Conservation (phyloP, 2,329 filamentous ascomycete genomes). For the Fusarium pseudoanthophilum region DNA sequence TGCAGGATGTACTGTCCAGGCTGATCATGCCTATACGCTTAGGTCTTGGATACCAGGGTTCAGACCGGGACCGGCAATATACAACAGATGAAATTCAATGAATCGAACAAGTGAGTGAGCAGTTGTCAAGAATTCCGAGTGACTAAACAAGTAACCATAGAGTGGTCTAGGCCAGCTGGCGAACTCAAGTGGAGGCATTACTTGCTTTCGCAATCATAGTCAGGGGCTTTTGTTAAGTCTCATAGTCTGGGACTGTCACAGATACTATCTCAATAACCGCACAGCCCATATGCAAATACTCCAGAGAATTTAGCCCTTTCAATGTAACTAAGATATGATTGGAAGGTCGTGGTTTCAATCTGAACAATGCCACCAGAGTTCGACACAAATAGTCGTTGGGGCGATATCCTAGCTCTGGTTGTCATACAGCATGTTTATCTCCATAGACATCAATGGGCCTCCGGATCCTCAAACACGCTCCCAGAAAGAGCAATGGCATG, state of each 20-base stretch:
- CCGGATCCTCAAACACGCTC: background rate
- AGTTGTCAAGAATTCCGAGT: background rate
- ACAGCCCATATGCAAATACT: background rate
- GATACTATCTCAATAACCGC: background rate
- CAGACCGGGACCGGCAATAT: background rate
- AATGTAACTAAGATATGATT: background rate
- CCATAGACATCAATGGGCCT: too few relatives aligned
- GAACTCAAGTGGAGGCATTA: fast-evolving
- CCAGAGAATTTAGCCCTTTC: background rate
- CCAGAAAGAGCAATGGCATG: background rate
- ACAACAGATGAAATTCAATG: background rate
- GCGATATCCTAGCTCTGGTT: too few relatives aligned
- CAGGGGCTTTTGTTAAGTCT: background rate
- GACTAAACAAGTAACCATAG: background rate
- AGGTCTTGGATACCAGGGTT: background rate
- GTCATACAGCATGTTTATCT: too few relatives aligned
- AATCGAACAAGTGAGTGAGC: background rate
- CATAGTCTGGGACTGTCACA: background rate
- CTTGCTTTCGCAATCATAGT: background rate
- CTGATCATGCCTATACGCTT: background rate
- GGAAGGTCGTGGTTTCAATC: background rate
- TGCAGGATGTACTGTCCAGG: background rate
- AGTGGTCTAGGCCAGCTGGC: fast-evolving
- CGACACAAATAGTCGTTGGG: too few relatives aligned
- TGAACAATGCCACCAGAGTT: background rate